Conservation (phyloP, 202 grass and related monocot species). For the Dendrocalamus latiflorus region DNA sequence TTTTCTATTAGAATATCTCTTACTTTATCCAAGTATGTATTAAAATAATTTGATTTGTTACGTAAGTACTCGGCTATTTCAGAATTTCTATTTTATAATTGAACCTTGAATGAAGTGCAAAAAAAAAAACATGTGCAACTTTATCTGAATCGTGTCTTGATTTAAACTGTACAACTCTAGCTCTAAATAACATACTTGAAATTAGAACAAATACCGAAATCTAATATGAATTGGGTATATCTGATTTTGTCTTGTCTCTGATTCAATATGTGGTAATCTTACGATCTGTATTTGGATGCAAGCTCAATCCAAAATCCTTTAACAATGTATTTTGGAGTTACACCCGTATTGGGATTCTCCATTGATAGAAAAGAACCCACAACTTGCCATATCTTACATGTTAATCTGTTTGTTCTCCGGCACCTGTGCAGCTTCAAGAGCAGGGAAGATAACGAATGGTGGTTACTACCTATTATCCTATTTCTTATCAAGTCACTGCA, state of each 20-base stretch:
- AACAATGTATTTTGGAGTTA: too few relatives aligned
- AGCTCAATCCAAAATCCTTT: not conserved
- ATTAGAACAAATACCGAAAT: not conserved
- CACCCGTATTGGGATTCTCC: not conserved
- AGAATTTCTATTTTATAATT: not conserved
- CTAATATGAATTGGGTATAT: not conserved
- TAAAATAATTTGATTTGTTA: too few relatives aligned
- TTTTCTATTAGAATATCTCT: not conserved
- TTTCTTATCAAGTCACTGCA: constrained; percentile 69
- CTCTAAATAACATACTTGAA: not conserved
- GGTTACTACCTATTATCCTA: constrained; percentile 65
- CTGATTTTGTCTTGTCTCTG: not conserved
- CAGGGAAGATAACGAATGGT: constrained; percentile 80
- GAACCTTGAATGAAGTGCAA: not conserved
- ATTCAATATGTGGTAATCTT: not conserved
- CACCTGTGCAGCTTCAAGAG: constrained; percentile 31
- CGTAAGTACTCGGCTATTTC: not conserved
- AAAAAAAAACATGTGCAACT: not conserved
- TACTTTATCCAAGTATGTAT: not conserved
- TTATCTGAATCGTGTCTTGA: not conserved
- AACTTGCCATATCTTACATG: not conserved
- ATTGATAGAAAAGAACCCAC: not conserved
- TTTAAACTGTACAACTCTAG: not conserved
- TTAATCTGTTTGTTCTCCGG: not conserved
- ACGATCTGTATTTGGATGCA: not conserved